phyloP scores from a whole-genome alignment of 2,329 filamentous ascomycete genomes.

The Ceratocystis huliohia region DNA sequence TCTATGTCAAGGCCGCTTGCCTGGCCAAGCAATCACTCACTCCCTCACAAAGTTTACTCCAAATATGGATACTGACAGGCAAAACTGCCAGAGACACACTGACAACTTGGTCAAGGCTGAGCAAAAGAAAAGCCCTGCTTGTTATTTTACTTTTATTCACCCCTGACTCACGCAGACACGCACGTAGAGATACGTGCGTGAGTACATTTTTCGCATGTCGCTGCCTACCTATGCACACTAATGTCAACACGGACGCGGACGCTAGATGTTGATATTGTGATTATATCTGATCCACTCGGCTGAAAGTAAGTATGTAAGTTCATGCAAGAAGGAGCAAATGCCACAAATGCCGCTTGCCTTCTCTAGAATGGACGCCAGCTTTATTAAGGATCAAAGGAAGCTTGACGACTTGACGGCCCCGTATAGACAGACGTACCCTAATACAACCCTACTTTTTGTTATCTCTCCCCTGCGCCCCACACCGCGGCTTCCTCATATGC shows the following conservation, averaged over 20 bases:
- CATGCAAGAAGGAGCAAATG: neutral
- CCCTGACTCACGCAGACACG: neutral
- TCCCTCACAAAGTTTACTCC: neutral
- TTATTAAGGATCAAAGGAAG: too few species aligned
- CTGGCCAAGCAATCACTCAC: too few species aligned
- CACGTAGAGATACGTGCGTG: neutral
- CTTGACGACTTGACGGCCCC: neutral
- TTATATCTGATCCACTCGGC: too few species aligned
- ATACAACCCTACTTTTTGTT: neutral
- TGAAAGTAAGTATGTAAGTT: neutral
- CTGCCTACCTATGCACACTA: neutral
- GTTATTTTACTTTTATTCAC: neutral
- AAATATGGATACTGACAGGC: neutral
- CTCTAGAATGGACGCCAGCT: neutral
- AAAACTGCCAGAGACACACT: neutral
- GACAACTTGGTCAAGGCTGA: neutral
- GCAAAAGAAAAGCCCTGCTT: neutral
- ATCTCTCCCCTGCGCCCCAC: neutral
- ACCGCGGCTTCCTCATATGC: neutral
- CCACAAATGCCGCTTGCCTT: neutral
- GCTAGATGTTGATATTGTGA: too few species aligned
- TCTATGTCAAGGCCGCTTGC: neutral
- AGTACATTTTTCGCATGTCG: neutral
- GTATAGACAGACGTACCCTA: neutral
- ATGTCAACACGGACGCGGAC: neutral